phyloP scores from a whole-genome alignment of 2,329 filamentous ascomycete genomes.

The Aureobasidium sp. region DNA sequence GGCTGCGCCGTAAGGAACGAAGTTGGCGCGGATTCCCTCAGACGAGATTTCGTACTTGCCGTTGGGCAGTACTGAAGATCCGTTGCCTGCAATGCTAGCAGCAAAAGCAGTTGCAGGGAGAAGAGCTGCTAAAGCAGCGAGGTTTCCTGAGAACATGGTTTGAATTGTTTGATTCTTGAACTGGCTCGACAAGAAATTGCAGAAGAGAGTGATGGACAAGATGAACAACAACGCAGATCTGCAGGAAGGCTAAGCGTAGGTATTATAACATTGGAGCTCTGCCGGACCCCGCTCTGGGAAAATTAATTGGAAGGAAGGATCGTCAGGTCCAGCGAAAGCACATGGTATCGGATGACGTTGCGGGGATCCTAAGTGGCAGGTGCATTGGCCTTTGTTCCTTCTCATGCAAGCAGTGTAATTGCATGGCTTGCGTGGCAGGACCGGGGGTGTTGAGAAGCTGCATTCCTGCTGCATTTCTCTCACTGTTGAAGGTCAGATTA shows the following conservation, averaged over 20 bases:
- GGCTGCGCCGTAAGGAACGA: conserved; percentile 68
- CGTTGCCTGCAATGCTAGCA: conserved; percentile 21
- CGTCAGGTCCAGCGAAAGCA: conserved; percentile 7
- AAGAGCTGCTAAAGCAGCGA: conserved; percentile 19
- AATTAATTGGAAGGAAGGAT: conserved; percentile 1
- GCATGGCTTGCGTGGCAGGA: conserved; percentile 3
- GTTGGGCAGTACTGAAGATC: conserved; percentile 26
- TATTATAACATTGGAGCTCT: conserved; percentile 2
- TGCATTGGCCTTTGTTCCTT: neutral
- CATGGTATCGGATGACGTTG: conserved; percentile 14
- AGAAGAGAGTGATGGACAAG: neutral
- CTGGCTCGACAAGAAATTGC: neutral
- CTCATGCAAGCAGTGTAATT: neutral
- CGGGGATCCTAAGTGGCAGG: conserved; percentile 4
- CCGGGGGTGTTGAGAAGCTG: neutral
- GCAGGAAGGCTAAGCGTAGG: neutral
- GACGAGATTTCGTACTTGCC: conserved; percentile 66
- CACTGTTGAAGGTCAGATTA: neutral
- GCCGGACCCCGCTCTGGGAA: conserved; percentile 11
- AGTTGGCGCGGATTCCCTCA: conserved; percentile 58
- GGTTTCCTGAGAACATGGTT: conserved; percentile 4
- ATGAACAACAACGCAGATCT: conserved; percentile 5
- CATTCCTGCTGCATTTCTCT: neutral
- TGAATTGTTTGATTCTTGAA: neutral
- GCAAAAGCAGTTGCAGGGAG: conserved; percentile 19